These are phyloP conservation scores for Haberlea rhodopensis DNA, from an alignment of 257 asterid species.

Conservation along the genomic window DNA sequence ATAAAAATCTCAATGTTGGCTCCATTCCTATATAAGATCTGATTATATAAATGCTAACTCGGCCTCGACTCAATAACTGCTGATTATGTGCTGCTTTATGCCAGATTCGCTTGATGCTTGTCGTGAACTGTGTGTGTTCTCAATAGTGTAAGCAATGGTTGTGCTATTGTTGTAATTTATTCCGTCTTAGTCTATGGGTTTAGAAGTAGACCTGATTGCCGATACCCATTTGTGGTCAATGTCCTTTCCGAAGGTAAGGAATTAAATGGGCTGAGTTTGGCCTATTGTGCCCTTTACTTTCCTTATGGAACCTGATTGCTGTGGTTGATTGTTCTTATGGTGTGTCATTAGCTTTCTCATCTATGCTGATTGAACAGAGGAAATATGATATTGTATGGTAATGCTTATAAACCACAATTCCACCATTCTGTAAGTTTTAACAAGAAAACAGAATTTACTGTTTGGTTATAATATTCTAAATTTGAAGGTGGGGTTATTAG, in stretches of 20 bases:
- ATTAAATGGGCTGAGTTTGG: background rate
- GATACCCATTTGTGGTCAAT: background rate
- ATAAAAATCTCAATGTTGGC: background rate
- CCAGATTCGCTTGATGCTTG: background rate
- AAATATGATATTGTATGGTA: too few relatives aligned
- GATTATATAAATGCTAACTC: background rate
- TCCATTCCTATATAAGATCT: constrained; percentile 5
- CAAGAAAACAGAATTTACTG: too few relatives aligned
- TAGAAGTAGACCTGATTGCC: background rate
- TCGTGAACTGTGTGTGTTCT: background rate
- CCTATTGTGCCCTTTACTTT: background rate
- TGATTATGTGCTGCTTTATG: background rate
- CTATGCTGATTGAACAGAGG: too few relatives aligned
- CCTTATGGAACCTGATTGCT: background rate
- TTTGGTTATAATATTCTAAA: too few relatives aligned
- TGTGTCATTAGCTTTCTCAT: too few relatives aligned
- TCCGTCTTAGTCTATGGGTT: background rate
- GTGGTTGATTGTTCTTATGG: too few relatives aligned
- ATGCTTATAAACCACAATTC: too few relatives aligned
- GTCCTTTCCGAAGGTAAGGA: background rate
- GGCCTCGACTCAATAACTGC: too few relatives aligned
- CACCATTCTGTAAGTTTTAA: too few relatives aligned
- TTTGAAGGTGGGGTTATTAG: too few relatives aligned
- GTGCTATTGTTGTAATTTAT: background rate
- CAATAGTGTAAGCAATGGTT: too few relatives aligned